A percentile compares a stretch with the other conserved stretches of the same genome.
These are phyloP conservation scores for Cladosporium sp. DNA, from an alignment of 2,329 filamentous ascomycete genomes.

Conservation along the genomic window DNA sequence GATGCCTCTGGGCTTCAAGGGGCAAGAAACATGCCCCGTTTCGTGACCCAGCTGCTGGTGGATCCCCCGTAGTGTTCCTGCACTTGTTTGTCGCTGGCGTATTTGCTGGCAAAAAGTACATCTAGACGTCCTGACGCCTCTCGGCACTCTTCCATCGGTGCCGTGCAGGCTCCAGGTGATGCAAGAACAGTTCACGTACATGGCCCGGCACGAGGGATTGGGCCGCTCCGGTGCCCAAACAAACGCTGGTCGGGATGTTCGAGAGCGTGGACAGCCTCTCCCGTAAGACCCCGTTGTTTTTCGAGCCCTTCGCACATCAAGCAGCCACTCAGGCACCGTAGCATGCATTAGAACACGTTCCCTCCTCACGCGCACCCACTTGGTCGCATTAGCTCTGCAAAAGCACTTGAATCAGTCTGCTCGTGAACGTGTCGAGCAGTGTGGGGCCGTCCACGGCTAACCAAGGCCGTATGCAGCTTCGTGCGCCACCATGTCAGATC, in stretches of 20 bases:
- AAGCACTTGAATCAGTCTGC: constrained; percentile 4
- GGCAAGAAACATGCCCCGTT: not conserved
- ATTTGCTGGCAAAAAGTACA: not conserved
- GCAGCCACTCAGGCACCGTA: not conserved
- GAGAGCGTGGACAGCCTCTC: not conserved
- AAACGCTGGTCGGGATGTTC: not conserved
- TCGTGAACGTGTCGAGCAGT: constrained; percentile 1
- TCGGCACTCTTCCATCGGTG: constrained; percentile 7
- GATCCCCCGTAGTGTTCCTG: not conserved
- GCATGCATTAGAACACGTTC: constrained; percentile 3
- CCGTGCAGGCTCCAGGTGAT: constrained; percentile 5
- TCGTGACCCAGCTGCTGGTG: not conserved
- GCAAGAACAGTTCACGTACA: constrained; percentile 6
- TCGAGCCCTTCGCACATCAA: not conserved
- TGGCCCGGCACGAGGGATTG: constrained; percentile 14
- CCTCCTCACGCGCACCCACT: constrained; percentile 4
- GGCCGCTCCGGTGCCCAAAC: constrained; percentile 13
- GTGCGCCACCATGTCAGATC: constrained; percentile 3
- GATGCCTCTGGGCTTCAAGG: not conserved
- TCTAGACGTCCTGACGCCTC: not conserved
- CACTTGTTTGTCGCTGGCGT: not conserved
- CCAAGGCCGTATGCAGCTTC: constrained; percentile 6
- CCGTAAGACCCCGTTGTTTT: not conserved
- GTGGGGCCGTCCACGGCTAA: constrained; percentile 9
- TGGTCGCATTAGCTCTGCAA: constrained; percentile 6